phyloP scores from a whole-genome alignment of 148 eudicot species.

The Dianthus caryophyllus region DNA sequence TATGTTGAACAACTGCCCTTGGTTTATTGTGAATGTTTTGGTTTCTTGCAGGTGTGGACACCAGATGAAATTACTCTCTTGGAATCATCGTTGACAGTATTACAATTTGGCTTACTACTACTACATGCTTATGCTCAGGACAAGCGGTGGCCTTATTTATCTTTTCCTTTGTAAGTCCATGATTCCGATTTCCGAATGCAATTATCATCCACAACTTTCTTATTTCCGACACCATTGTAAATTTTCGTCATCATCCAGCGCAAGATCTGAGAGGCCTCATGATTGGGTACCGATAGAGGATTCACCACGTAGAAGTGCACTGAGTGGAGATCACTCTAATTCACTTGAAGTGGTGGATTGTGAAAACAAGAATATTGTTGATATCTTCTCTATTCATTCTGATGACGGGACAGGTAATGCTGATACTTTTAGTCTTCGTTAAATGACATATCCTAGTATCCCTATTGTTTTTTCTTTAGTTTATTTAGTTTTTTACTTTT shows the following conservation, averaged over 20 bases:
- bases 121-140: conserved; percentile 90
- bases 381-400: conserved; percentile 64
- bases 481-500: too few species aligned
- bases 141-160: conserved; percentile 80
- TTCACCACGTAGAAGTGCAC: conserved; percentile 23
- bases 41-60: conserved; percentile 72
- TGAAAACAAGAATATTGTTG: conserved; percentile 35
- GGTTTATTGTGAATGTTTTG: not conserved
- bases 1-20: not conserved
- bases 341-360: conserved; percentile 31
- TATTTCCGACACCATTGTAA: not conserved
- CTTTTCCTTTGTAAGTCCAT: conserved; percentile 71
- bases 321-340: conserved; percentile 31
- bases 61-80: conserved; percentile 70
- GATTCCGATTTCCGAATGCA: not conserved
- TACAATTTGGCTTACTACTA: conserved; percentile 72
- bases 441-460: not conserved
- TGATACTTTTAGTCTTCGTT: not conserved
- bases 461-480: not conserved
- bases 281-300: conserved; percentile 87
- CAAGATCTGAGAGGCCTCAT: conserved; percentile 63
- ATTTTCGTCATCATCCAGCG: conserved; percentile 32
- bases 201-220: not conserved
- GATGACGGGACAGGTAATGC: conserved; percentile 40
- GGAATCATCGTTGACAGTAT: conserved; percentile 78